These are phyloP conservation scores for Chiua virens DNA, from an alignment of 768 basidiomycete genomes.

Conservation along the genomic window DNA sequence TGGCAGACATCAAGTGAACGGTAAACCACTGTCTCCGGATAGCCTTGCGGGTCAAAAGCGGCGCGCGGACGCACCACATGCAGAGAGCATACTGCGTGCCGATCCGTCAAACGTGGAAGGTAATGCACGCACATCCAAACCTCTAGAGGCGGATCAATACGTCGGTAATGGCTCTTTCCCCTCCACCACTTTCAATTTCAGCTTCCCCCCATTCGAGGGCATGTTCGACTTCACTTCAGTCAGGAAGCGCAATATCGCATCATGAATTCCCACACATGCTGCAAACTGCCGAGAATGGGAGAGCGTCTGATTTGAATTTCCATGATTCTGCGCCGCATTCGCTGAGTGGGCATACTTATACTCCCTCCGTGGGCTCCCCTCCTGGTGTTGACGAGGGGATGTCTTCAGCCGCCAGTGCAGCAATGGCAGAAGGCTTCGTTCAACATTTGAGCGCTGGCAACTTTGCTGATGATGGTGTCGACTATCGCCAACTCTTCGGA, in stretches of 20 bases:
- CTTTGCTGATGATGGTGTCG: conserved; percentile 57
- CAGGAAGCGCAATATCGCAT: conserved; percentile 34
- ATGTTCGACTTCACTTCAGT: conserved; percentile 53
- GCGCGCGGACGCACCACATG: conserved; percentile 77
- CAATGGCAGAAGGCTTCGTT: conserved; percentile 71
- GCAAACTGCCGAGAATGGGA: conserved; percentile 26
- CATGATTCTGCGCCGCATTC: conserved; percentile 33
- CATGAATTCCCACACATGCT: conserved; percentile 37
- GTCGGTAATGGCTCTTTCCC: conserved; percentile 57
- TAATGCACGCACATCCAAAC: conserved; percentile 26
- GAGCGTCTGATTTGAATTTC: conserved; percentile 31
- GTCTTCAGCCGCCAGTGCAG: conserved; percentile 67
- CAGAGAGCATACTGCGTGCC: conserved; percentile 75
- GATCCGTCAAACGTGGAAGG: conserved; percentile 64
- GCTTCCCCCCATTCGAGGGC: conserved; percentile 63
- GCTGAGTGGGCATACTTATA: conserved; percentile 33
- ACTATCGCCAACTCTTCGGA: conserved; percentile 64
- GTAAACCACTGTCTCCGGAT: conserved; percentile 67
- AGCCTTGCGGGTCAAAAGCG: conserved; percentile 72
- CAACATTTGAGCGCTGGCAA: conserved; percentile 54
- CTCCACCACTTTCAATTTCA: conserved; percentile 69
- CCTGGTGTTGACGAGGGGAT: conserved; percentile 46
- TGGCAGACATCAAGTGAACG: conserved; percentile 80
- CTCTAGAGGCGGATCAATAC: conserved; percentile 41
- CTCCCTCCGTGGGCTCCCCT: conserved; percentile 35